These are phyloP conservation scores for Cucumis hystrix DNA, from an alignment of 306 rosid species.

Conservation along the genomic window DNA sequence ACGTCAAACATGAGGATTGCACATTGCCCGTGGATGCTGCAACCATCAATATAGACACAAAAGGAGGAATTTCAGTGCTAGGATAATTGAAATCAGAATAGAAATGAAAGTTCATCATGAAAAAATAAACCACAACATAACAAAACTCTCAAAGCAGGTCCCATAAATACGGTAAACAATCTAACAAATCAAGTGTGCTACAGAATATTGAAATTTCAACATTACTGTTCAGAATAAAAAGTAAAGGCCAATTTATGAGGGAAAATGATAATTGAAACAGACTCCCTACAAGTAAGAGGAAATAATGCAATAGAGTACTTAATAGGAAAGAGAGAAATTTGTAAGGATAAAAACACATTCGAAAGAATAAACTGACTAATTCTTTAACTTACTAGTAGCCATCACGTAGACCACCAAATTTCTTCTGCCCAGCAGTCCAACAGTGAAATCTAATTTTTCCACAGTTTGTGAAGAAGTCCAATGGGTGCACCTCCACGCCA, in stretches of 20 bases:
- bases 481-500: slow-evolving; percentile 75
- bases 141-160: not conserved
- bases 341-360: not conserved
- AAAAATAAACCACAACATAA: not conserved
- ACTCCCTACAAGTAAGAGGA: not conserved
- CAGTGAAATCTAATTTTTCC: slow-evolving; percentile 64
- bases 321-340: not conserved
- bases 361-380: not conserved
- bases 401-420: slow-evolving; percentile 72
- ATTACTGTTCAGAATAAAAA: not conserved
- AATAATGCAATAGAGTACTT: not conserved
- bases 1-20: slow-evolving; percentile 76
- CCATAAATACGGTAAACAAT: not conserved
- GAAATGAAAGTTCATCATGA: not conserved
- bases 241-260: not conserved
- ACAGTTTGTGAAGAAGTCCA: slow-evolving; percentile 56
- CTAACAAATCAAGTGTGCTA: not conserved
- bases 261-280: not conserved
- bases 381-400: slow-evolving; percentile 57
- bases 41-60: not conserved
- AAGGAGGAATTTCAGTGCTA: not conserved
- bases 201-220: not conserved
- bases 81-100: not conserved
- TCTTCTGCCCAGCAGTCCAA: slow-evolving; percentile 85
- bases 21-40: slow-evolving; percentile 71